A percentile compares a stretch with the other conserved stretches of the same genome.
phyloP scores from a whole-genome alignment of 495 filamentous ascomycete species.

The Penicillium simplicissimum region DNA sequence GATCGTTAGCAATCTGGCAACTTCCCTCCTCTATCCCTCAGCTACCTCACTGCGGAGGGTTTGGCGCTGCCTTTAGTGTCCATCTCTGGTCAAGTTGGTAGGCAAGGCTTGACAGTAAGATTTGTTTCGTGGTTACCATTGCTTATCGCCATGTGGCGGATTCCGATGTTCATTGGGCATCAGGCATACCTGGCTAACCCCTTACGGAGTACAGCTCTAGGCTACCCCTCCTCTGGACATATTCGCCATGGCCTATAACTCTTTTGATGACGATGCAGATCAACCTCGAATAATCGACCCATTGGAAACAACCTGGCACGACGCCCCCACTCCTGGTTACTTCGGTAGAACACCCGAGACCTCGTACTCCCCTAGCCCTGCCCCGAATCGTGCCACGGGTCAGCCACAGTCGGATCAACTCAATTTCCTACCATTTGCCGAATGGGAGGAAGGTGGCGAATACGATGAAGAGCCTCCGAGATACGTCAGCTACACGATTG shows the following conservation, averaged over 20 bases:
- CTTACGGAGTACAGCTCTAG: constrained; percentile 14
- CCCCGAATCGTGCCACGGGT: constrained; percentile 3
- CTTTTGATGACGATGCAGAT: constrained; percentile 16
- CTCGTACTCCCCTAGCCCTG: constrained; percentile 6
- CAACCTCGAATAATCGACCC: constrained; percentile 12
- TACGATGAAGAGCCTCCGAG: too few relatives aligned
- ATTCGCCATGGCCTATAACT: constrained; percentile 19
- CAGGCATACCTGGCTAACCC: constrained; percentile 19
- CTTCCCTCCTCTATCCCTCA: constrained; percentile 14
- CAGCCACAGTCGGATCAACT: constrained; percentile 4
- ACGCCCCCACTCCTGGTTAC: constrained; percentile 13
- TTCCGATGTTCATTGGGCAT: constrained; percentile 23
- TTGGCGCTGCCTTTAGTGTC: constrained; percentile 10
- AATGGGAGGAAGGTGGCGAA: constrained; percentile 10
- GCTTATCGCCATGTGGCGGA: constrained; percentile 20
- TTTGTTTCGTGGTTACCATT: constrained; percentile 19
- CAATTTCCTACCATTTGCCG: constrained; percentile 2
- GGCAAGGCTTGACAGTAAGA: constrained; percentile 20
- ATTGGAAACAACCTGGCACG: constrained; percentile 13
- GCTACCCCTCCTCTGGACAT: constrained; percentile 11
- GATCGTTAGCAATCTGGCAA: constrained; percentile 18
- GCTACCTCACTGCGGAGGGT: constrained; percentile 21
- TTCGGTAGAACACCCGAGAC: constrained; percentile 9
- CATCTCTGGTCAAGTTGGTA: constrained; percentile 19
- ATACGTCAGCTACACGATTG: too few relatives aligned